These are phyloP conservation scores for Endotrypanum monterogeii DNA, from an alignment of 208 protist species.

Conservation along the genomic window DNA sequence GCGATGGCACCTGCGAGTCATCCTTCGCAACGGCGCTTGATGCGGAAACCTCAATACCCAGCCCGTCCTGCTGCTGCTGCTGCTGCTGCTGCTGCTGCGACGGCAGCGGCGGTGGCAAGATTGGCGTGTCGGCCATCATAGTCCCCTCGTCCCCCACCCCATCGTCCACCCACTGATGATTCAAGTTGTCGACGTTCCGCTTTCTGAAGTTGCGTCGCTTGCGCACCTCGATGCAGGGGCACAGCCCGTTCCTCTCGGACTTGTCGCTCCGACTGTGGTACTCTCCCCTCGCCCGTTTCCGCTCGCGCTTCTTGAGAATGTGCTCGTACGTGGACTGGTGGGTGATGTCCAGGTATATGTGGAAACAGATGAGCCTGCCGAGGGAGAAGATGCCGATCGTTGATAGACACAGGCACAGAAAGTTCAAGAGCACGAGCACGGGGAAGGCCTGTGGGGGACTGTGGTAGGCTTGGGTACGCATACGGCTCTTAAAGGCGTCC, in stretches of 20 bases:
- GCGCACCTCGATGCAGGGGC: conserved; percentile 42
- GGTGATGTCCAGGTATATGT: conserved; percentile 65
- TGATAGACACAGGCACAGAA: conserved; percentile 43
- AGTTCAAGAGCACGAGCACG: conserved; percentile 66
- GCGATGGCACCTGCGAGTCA: neutral
- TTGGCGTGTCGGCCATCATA: neutral
- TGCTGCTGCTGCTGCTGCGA: too few species aligned
- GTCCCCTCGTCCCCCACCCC: neutral
- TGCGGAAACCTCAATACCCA: neutral
- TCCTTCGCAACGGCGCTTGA: neutral
- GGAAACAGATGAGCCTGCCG: conserved; percentile 78
- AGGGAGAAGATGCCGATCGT: conserved; percentile 41
- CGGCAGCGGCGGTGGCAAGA: neutral
- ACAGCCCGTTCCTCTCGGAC: conserved; percentile 13
- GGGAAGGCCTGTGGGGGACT: conserved; percentile 41
- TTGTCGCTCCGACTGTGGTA: conserved; percentile 17
- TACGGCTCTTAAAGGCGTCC: conserved; percentile 42
- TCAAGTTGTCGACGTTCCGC: conserved; percentile 16
- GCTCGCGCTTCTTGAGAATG: conserved; percentile 71
- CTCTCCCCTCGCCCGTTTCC: conserved; percentile 42
- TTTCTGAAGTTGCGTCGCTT: conserved; percentile 83
- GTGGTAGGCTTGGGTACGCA: conserved; percentile 54
- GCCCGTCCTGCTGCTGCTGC: too few species aligned
- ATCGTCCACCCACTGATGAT: neutral
- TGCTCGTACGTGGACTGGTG: conserved; percentile 76